Percentiles rank a stretch among this genome's conserved stretches.
Evolutionary conservation across 139 green algal genomes (phyloP).

Genomic region (Chlamydomonas eustigma): DNA sequence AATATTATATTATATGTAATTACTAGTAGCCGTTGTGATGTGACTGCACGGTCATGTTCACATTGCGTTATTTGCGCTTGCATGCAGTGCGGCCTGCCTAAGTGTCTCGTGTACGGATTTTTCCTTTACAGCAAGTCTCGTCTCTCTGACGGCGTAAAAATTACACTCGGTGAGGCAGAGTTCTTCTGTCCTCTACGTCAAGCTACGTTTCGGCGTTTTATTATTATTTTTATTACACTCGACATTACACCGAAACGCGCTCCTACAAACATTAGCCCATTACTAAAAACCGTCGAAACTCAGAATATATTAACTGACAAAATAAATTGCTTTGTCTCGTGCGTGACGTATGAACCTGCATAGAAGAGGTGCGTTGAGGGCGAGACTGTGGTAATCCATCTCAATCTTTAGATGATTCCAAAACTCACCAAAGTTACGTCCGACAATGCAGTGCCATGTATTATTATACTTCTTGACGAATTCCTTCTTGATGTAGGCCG

Average conservation of each 20-base stretch:
- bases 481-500: constrained; percentile 98
- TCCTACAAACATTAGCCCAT: no score
- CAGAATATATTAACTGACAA: no score
- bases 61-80: no score
- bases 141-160: background rate
- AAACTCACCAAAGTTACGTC: constrained; percentile 87
- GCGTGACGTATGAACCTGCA: constrained; percentile 93
- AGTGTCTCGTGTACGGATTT: no score
- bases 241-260: constrained; percentile 69
- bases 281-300: no score
- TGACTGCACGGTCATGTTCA: no score
- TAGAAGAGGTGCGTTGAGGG: background rate
- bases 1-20: no score
- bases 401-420: background rate
- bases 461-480: constrained; percentile 97
- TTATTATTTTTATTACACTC: background rate
- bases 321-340: constrained; percentile 98
- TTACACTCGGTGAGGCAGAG: background rate
- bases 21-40: no score
- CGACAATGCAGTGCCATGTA: constrained; percentile 99
- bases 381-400: no score
- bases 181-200: background rate
- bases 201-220: background rate
- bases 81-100: no score
- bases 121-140: no score